These are phyloP conservation scores for Oenanthe sinensis DNA, from an alignment of 129 eudicot genomes.

Conservation along the genomic window DNA sequence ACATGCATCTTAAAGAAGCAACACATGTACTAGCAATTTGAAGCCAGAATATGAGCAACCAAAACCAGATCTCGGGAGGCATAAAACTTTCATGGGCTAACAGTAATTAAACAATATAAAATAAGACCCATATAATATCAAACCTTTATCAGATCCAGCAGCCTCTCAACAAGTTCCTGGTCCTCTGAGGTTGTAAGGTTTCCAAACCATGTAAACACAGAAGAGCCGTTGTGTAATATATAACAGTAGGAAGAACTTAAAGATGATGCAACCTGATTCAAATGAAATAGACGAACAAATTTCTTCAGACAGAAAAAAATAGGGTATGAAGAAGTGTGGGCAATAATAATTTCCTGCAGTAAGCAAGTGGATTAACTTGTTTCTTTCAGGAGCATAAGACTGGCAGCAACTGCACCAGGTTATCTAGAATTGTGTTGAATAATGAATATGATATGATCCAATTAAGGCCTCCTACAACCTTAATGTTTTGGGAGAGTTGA, in stretches of 20 bases:
- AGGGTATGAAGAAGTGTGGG: neutral
- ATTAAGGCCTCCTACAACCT: neutral
- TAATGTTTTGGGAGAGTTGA: neutral
- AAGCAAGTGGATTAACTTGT: neutral
- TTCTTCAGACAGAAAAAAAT: neutral
- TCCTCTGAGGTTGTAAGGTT: slow-evolving; percentile 66
- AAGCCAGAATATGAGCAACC: neutral
- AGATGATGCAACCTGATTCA: slow-evolving; percentile 78
- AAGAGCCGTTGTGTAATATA: slow-evolving; percentile 70
- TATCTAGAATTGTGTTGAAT: neutral
- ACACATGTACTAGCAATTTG: neutral
- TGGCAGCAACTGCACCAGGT: neutral
- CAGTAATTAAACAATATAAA: neutral
- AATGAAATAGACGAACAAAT: slow-evolving; percentile 9
- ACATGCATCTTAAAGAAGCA: neutral
- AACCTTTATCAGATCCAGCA: slow-evolving; percentile 81
- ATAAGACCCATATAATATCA: neutral
- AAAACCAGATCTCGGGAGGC: neutral
- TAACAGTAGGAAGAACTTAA: slow-evolving; percentile 82
- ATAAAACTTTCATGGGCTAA: neutral
- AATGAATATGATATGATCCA: neutral
- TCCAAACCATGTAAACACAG: slow-evolving; percentile 75
- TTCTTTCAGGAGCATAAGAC: neutral
- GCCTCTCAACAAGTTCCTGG: slow-evolving; percentile 95
- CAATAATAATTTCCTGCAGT: neutral